Evolutionary conservation across 2,329 filamentous ascomycete genomes (phyloP).

Genomic region (Verticillium nonalfalfae): DNA sequence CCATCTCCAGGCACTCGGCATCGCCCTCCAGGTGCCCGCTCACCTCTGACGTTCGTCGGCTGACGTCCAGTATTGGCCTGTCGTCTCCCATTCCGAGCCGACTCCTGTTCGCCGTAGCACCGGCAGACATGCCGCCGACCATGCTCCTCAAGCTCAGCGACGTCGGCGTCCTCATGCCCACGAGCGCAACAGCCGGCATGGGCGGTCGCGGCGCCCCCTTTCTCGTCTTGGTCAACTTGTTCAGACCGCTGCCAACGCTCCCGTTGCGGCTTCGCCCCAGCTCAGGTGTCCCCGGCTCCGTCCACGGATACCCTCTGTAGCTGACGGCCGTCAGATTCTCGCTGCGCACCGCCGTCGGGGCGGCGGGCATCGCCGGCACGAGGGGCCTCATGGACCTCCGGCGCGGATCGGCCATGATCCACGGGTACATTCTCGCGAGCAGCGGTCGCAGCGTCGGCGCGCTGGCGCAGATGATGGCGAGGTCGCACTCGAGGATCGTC

Average conservation of each 20-base stretch:
- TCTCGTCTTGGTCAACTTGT: constrained; percentile 3
- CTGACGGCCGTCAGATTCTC: constrained; percentile 20
- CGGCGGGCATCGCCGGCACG: too few relatives aligned
- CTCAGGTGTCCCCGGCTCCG: constrained; percentile 10
- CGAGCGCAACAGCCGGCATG: constrained; percentile 7
- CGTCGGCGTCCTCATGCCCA: constrained; percentile 16
- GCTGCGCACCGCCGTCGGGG: constrained; percentile 9
- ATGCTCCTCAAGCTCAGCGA: constrained; percentile 20
- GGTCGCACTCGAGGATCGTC: constrained; percentile 27
- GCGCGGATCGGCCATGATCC: constrained; percentile 12
- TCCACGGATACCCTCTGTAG: constrained; percentile 24
- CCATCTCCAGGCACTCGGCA: constrained; percentile 8
- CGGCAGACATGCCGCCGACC: constrained; percentile 13
- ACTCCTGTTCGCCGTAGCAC: constrained; percentile 13
- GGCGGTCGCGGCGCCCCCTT: constrained; percentile 8
- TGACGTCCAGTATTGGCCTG: constrained; percentile 4
- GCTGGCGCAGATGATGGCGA: constrained; percentile 26
- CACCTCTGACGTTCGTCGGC: constrained; percentile 5
- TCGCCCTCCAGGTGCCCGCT: constrained; percentile 2
- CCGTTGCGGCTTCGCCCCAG: constrained; percentile 13
- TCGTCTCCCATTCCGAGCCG: constrained; percentile 5
- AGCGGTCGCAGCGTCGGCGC: constrained; percentile 24
- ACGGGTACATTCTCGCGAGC: constrained; percentile 18
- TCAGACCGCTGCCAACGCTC: constrained; percentile 10
- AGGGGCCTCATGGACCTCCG: constrained; percentile 5